A percentile compares a stretch with the other conserved stretches of the same genome.
Evolutionary conservation across 768 basidiomycete genomes (phyloP).

Genomic region (Termitomyces sp.): DNA sequence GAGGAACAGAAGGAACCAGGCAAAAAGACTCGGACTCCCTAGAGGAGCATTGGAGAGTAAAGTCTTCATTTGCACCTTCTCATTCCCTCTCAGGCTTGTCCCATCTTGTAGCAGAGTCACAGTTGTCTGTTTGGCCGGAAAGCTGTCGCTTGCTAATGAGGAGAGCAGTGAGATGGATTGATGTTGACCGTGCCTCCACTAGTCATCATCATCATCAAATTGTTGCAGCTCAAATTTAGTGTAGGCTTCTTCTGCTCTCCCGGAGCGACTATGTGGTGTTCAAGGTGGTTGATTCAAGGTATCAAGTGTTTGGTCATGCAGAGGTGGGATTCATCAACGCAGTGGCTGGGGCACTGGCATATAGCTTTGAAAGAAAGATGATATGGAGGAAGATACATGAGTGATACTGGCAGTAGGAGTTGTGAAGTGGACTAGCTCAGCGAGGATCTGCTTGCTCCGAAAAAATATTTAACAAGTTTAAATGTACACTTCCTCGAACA

Average conservation of each 20-base stretch:
- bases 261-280: slow-evolving; percentile 61
- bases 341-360: slow-evolving; percentile 42
- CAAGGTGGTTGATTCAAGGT: slow-evolving; percentile 47
- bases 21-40: slow-evolving; percentile 40
- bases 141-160: slow-evolving; percentile 39
- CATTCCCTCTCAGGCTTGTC: slow-evolving; percentile 13
- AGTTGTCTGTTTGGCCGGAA: slow-evolving; percentile 23
- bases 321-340: slow-evolving; percentile 35
- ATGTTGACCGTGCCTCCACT: slow-evolving; percentile 33
- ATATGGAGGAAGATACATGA: not conserved
- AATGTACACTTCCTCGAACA: too few relatives aligned
- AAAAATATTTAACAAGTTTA: too few relatives aligned
- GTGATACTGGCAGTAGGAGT: too few relatives aligned
- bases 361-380: not conserved
- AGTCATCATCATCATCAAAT: slow-evolving; percentile 29
- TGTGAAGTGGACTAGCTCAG: too few relatives aligned
- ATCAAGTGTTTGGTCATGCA: slow-evolving; percentile 24
- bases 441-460: too few relatives aligned
- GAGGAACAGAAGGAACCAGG: slow-evolving; percentile 44
- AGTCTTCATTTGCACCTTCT: slow-evolving; percentile 17
- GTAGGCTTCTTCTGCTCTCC: slow-evolving; percentile 52
- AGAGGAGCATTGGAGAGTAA: slow-evolving; percentile 36
- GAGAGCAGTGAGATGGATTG: slow-evolving; percentile 45
- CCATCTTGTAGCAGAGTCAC: slow-evolving; percentile 13
- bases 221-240: slow-evolving; percentile 46